phyloP scores from a whole-genome alignment of 345 rosid genomes.

The Anastatica hierochuntica region DNA sequence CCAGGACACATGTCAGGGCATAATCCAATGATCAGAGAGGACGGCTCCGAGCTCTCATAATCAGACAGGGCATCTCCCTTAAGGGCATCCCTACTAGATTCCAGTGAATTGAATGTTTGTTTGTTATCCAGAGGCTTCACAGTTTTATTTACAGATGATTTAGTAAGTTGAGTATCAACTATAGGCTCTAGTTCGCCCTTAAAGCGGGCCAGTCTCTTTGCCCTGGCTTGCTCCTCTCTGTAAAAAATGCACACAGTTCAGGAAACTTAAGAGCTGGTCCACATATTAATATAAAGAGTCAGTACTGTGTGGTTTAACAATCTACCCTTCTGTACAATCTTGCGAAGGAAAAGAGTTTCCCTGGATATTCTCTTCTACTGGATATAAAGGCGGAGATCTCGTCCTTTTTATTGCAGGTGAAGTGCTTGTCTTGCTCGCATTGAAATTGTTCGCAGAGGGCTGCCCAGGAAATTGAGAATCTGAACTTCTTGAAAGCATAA shows the following conservation, averaged over 20 bases:
- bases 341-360: conserved; percentile 30
- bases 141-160: conserved; percentile 23
- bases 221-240: conserved; percentile 86
- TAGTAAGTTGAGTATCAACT: conserved; percentile 32
- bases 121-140: conserved; percentile 30
- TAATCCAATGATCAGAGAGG: conserved; percentile 52
- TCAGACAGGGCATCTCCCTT: conserved; percentile 34
- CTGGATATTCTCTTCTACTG: conserved; percentile 34
- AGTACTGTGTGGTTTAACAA: neutral
- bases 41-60: conserved; percentile 40
- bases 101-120: conserved; percentile 26
- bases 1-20: conserved; percentile 98
- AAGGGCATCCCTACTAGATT: conserved; percentile 28
- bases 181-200: conserved; percentile 54
- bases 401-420: conserved; percentile 48
- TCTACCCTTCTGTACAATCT: conserved; percentile 63
- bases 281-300: conserved; percentile 7
- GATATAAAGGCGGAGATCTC: conserved; percentile 52
- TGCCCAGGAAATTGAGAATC: conserved; percentile 32
- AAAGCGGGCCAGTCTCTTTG: conserved; percentile 74
- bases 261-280: conserved; percentile 6
- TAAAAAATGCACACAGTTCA: conserved; percentile 7
- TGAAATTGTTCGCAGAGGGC: conserved; percentile 28
- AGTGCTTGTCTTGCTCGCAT: conserved; percentile 6
- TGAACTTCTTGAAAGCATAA: conserved; percentile 32